Conservation (phyloP, 495 filamentous ascomycete species). For the Hypoxylon subgilvum region DNA sequence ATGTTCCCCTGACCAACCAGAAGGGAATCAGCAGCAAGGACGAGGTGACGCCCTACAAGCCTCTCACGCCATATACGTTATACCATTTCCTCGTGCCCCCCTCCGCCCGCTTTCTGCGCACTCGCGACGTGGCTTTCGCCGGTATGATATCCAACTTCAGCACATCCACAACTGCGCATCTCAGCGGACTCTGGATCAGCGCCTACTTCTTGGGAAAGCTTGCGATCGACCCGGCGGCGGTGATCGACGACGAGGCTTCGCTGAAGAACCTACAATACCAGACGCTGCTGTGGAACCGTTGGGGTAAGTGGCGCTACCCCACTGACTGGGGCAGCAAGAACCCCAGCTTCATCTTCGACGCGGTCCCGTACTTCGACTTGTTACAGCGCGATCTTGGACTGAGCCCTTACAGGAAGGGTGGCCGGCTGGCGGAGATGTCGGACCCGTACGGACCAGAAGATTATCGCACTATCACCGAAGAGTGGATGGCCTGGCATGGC, state of each 20-base stretch:
- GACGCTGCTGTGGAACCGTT: conserved; percentile 67
- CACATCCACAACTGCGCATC: conserved; percentile 64
- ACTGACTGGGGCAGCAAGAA: conserved; percentile 65
- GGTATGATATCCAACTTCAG: conserved; percentile 68
- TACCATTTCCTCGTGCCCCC: conserved; percentile 74
- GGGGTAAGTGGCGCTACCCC: conserved; percentile 70
- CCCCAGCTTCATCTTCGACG: conserved; percentile 76
- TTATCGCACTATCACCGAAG: conserved; percentile 63
- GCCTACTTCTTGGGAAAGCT: conserved; percentile 61
- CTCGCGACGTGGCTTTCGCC: conserved; percentile 67
- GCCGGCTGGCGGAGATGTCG: conserved; percentile 55
- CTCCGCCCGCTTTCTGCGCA: conserved; percentile 51
- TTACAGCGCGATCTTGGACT: conserved; percentile 69
- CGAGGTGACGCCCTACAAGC: conserved; percentile 34
- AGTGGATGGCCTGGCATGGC: conserved; percentile 46
- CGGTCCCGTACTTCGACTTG: conserved; percentile 74
- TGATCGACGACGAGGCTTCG: conserved; percentile 14
- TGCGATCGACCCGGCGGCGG: conserved; percentile 12
- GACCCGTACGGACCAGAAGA: conserved; percentile 64
- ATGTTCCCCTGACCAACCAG: conserved; percentile 45
- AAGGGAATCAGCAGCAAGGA: conserved; percentile 40
- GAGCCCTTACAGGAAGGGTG: conserved; percentile 45
- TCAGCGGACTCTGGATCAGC: conserved; percentile 72
- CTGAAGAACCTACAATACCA: conserved; percentile 52
- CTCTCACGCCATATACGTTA: conserved; percentile 53